A percentile compares a stretch with the other conserved stretches of the same genome.
Evolutionary conservation across 2,329 filamentous ascomycete species (phyloP).

Genomic region (Diaporthe citriasiana): DNA sequence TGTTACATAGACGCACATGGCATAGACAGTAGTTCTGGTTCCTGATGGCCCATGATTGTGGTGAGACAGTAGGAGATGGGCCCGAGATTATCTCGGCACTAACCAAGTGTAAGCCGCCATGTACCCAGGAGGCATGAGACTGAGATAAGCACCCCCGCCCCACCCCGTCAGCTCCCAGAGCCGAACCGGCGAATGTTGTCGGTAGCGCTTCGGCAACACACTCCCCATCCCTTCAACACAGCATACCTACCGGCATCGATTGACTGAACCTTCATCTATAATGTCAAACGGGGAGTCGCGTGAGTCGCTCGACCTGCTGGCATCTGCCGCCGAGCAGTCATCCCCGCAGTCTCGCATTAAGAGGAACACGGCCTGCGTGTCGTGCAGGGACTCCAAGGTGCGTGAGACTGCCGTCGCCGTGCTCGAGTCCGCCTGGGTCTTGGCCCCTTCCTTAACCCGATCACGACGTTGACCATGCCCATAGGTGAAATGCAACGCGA

Average conservation of each 20-base stretch:
- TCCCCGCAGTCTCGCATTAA: conserved; percentile 42
- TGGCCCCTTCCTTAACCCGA: background rate
- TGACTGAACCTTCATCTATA: conserved; percentile 10
- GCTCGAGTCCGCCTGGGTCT: background rate
- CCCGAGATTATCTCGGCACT: conserved; percentile 4
- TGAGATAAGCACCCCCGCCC: conserved; percentile 20
- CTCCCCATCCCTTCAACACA: conserved; percentile 4
- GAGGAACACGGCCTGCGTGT: conserved; percentile 43
- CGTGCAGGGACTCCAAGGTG: conserved; percentile 39
- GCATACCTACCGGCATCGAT: background rate
- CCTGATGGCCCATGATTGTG: background rate
- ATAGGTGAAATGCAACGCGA: conserved; percentile 62
- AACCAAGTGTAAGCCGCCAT: background rate
- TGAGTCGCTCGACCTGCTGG: conserved; percentile 42
- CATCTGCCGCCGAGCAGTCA: conserved; percentile 42
- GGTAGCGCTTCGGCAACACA: conserved; percentile 30
- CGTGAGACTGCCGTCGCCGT: background rate
- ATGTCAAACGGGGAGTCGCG: conserved; percentile 40
- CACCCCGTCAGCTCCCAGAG: conserved; percentile 6
- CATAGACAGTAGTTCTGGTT: background rate
- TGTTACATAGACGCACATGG: background rate
- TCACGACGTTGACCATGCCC: background rate
- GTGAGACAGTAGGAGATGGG: background rate
- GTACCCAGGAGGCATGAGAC: background rate
- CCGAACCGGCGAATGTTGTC: conserved; percentile 26